Base-by-base conservation (phyloP, 108 stramenopile species). In the Stephanodiscus minutulus region DNA sequence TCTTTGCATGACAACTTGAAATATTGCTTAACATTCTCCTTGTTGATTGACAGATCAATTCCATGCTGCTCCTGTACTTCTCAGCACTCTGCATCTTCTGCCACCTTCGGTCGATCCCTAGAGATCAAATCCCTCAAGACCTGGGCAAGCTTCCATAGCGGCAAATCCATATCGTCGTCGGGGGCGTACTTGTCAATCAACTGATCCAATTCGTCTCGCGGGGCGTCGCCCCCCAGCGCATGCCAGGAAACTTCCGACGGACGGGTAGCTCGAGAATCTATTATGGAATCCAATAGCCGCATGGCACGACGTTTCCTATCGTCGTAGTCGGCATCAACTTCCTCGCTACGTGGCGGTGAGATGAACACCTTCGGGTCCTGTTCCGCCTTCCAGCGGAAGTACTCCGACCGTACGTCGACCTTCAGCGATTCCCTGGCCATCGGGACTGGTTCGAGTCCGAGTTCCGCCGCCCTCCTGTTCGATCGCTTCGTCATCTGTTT, bases 401-500 rank as follows among this genome's bases (percentile, higher is more conserved):
- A 83, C 15, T 57, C 77, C 13, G 21, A 53, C 55, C 78, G 70
- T 0, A 63, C 61, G 57, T 71, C 74, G 33, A 79, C 52, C 61
- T 69, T 74, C 17, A 68, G 20, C 29, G 53, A 44, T 18, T 20
- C 36, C n/a, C 41, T 57, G 1, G 48, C 57, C 72, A 73, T 73
- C 36, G 72, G 72, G 2, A 73, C 28, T n/a, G 60, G 65, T 61
- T 74, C 72, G 49, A 73, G 43, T 15, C 66, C 59, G 41, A 73
- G 47, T 20, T 31, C 33, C 21, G 48, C 36, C 28, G 67, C 87
- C 43, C 85, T 88, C 64, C 87, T 87, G 79, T 89, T 86, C 24
- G 85, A 86, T 66, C 89, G 72, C 33, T 90, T 88, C 3, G 62
- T 85, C 89, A 93, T 90, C 12, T 74, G 69, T 58, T 85, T 89